Conservation (phyloP, 345 rosid genomes). For the Hibiscus tridactylites region DNA sequence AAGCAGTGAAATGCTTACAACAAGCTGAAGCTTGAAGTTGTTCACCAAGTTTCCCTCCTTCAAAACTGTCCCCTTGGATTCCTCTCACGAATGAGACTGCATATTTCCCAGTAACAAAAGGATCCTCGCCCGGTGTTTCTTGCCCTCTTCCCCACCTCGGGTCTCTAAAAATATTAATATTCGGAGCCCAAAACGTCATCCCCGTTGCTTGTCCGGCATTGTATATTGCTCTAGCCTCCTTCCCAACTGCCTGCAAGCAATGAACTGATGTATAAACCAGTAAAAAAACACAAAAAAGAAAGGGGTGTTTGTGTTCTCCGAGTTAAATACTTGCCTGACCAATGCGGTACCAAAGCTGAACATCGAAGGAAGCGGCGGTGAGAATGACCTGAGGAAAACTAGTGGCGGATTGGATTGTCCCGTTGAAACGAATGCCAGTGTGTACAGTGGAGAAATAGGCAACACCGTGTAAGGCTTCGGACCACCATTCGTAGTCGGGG, state of each 20-base stretch:
- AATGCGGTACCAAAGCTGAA: slow-evolving; percentile 69
- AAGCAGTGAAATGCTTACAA: slow-evolving; percentile 90
- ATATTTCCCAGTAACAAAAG: slow-evolving; percentile 45
- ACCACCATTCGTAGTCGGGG: slow-evolving; percentile 86
- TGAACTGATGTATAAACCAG: not conserved
- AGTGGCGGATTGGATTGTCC: slow-evolving; percentile 51
- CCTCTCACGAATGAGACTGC: slow-evolving; percentile 71
- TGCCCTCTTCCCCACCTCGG: slow-evolving; percentile 93
- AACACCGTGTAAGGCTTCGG: slow-evolving; percentile 86
- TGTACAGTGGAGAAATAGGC: slow-evolving; percentile 20
- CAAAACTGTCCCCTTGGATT: slow-evolving; percentile 52
- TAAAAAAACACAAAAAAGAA: not conserved
- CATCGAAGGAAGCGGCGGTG: slow-evolving; percentile 71
- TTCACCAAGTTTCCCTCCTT: slow-evolving; percentile 31
- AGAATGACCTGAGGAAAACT: slow-evolving; percentile 91
- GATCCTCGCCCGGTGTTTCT: slow-evolving; percentile 80
- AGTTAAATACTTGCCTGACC: slow-evolving; percentile 43
- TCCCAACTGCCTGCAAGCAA: slow-evolving; percentile 39
- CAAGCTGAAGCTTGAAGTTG: slow-evolving; percentile 68
- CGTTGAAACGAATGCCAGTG: slow-evolving; percentile 50
- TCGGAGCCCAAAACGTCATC: slow-evolving; percentile 86
- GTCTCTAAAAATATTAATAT: slow-evolving; percentile 68
- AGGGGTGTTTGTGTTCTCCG: not conserved
- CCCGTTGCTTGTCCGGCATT: slow-evolving; percentile 63
- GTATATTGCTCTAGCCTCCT: slow-evolving; percentile 61